Base-by-base conservation (phyloP, 2,329 filamentous ascomycete species). In the Tetracladium maxilliforme region DNA sequence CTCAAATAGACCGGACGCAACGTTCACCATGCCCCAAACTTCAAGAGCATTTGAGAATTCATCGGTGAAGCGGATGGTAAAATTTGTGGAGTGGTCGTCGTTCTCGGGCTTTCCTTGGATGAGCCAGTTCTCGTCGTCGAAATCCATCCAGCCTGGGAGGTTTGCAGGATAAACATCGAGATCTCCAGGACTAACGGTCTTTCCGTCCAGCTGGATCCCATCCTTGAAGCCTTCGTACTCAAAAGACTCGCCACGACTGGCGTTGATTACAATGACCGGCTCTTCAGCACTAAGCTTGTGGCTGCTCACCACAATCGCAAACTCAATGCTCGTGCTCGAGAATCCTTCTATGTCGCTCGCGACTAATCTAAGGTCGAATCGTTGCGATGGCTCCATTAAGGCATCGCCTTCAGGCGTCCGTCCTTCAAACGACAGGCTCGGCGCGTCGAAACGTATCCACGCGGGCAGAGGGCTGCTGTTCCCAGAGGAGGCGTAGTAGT, bases 401-500 rank as follows among this genome's bases (percentile, higher is more conserved):
- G 68, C 70, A 30, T 67, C 63, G 23, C 71, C 57, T 1, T 70
- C 53, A 2, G 82, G 83, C 3, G 76, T 77, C 17, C 52, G 66
- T 14, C 84, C 84, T 2, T 64, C 67, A 38, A 92, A 92, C 1
- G 60, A 61, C 19, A 92, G 52, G 1, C 49, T 58, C 3, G 44
- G 44, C 2, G 64, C 43, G 36, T 90, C 66, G 40, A 93, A 93
- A n/a, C 54, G 54, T 22, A 92, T 56, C 84, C 84, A 93, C 1
- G 82, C 74, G 12, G 84, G 84, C 18, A 93, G 54, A 18, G 84
- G 83, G n/a, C 78, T 80, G 40, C 80, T 79, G 40, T 87, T 67
- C 5, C 59, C 61, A 4, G 80, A 77, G 4, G 77, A 71, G 7
- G 81, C 80, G 43, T 90, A 87, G 47, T 84, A 92, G 30, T 70